Conservation (phyloP, 306 rosid species). For the Astragalus glycyphyllos region DNA sequence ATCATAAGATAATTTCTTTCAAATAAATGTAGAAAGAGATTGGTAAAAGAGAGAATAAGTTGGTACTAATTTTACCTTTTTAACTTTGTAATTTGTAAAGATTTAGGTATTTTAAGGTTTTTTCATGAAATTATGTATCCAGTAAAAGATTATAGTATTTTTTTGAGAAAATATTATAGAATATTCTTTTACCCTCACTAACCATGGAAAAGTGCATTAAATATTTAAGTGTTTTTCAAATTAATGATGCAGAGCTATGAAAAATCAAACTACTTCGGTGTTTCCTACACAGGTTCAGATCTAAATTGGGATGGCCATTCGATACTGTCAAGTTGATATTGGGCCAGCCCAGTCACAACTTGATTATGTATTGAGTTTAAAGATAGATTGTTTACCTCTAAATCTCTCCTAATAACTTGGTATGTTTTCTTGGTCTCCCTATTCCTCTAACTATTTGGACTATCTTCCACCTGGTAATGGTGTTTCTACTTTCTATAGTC, state of each 20-base stretch:
- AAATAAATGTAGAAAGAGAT: too few species aligned
- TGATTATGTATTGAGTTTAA: not conserved
- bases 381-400: not conserved
- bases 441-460: slow-evolving; percentile 2
- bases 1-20: too few species aligned
- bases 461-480: not conserved
- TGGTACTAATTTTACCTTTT: too few species aligned
- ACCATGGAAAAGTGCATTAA: slow-evolving; percentile 5
- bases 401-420: slow-evolving; percentile 5
- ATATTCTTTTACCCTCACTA: too few species aligned
- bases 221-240: slow-evolving; percentile 17
- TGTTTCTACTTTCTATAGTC: slow-evolving; percentile 30
- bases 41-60: too few species aligned
- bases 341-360: slow-evolving; percentile 6
- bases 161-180: too few species aligned
- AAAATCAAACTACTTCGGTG: slow-evolving; percentile 23
- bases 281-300: slow-evolving; percentile 18
- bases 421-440: not conserved
- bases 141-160: too few species aligned
- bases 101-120: too few species aligned
- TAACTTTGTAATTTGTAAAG: too few species aligned
- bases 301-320: not conserved
- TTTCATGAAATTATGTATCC: too few species aligned
- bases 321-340: slow-evolving; percentile 18
- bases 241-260: not conserved